These are phyloP conservation scores for Apophysomyces elegans DNA, from an alignment of 371 early-diverging fungal species.

Conservation along the genomic window DNA sequence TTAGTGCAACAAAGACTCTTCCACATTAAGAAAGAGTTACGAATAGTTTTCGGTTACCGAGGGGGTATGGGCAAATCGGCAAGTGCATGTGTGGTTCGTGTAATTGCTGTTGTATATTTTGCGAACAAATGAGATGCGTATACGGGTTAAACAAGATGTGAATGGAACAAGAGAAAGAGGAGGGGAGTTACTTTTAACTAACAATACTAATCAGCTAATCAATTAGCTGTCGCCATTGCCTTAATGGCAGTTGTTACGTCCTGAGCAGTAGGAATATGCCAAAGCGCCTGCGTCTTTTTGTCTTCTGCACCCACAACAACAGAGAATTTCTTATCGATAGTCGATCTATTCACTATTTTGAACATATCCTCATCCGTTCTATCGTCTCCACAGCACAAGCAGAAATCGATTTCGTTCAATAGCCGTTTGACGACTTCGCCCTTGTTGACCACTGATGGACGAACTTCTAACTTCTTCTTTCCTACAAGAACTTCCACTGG, in stretches of 20 bases:
- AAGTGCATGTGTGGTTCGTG: too few relatives aligned
- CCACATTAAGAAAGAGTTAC: too few relatives aligned
- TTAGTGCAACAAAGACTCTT: too few relatives aligned
- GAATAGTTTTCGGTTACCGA: too few relatives aligned
- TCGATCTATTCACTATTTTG: constrained; percentile 58
- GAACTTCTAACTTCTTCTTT: constrained; percentile 93
- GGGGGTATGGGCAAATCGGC: too few relatives aligned
- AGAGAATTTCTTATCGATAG: constrained; percentile 58
- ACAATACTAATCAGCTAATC: too few relatives aligned
- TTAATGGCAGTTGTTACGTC: constrained; percentile 49
- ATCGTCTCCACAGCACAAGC: constrained; percentile 81
- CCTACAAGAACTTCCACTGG: constrained; percentile 94
- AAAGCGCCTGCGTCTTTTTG: constrained; percentile 80
- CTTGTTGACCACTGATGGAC: constrained; percentile 76
- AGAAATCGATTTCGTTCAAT: constrained; percentile 56
- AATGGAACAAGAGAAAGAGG: too few relatives aligned
- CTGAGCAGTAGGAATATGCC: constrained; percentile 69
- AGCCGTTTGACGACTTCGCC: constrained; percentile 92
- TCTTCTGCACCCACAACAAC: constrained; percentile 76
- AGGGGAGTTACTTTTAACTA: too few relatives aligned
- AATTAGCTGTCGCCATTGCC: constrained; percentile 12
- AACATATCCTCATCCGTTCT: constrained; percentile 89
- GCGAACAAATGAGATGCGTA: too few relatives aligned
- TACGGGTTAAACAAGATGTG: too few relatives aligned
- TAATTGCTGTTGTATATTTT: too few relatives aligned